Conservation (phyloP, 768 basidiomycete species). For the Serendipita sp. region DNA sequence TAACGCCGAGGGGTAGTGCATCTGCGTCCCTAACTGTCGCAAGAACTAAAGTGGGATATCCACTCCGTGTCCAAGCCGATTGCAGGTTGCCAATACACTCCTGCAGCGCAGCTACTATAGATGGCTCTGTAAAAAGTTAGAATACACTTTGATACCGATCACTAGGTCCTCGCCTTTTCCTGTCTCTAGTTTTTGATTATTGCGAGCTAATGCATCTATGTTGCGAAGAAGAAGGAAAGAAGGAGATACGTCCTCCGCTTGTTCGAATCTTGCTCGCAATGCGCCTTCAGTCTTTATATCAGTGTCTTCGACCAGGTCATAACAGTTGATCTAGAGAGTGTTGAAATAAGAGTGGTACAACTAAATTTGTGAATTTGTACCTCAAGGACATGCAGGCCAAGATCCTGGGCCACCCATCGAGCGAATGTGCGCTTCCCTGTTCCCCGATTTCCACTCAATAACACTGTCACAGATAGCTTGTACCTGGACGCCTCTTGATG, state of each 20-base stretch:
- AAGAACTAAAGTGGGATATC: conserved; percentile 59
- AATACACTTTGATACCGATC: background rate
- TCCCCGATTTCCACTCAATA: conserved; percentile 68
- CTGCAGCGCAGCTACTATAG: conserved; percentile 39
- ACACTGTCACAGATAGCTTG: conserved; percentile 48
- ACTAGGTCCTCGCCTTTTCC: conserved; percentile 40
- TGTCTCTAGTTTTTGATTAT: conserved; percentile 44
- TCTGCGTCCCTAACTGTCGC: conserved; percentile 56
- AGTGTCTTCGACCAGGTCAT: conserved; percentile 63
- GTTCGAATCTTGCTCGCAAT: conserved; percentile 57
- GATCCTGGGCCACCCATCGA: conserved; percentile 18
- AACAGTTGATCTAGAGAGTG: conserved; percentile 61
- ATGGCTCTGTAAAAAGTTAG: conserved; percentile 30
- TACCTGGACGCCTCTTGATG: conserved; percentile 41
- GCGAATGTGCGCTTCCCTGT: conserved; percentile 64
- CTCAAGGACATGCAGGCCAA: conserved; percentile 46
- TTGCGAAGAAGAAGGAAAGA: conserved; percentile 71
- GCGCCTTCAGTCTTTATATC: conserved; percentile 58
- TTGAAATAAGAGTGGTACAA: background rate
- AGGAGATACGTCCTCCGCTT: conserved; percentile 63
- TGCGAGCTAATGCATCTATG: conserved; percentile 62
- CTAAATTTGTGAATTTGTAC: conserved; percentile 23
- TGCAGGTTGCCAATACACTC: conserved; percentile 47
- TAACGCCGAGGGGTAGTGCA: conserved; percentile 44
- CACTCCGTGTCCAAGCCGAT: conserved; percentile 40